phyloP scores from a whole-genome alignment of 192 early-diverging fungal genomes.

The Anaeromyces robustus region DNA sequence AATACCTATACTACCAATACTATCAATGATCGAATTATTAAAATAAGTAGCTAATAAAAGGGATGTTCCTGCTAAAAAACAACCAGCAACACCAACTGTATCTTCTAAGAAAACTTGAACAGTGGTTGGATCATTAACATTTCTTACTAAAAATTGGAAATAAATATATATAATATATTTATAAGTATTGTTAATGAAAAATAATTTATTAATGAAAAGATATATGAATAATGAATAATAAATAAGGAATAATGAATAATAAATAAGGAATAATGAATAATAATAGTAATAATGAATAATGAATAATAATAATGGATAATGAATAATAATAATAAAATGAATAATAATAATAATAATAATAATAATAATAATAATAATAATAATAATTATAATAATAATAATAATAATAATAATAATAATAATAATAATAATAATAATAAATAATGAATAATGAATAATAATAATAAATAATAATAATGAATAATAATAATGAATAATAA shows the following conservation, averaged over 20 bases:
- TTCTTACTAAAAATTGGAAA: slow-evolving; percentile 2
- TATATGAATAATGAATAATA: too few relatives aligned
- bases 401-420: too few relatives aligned
- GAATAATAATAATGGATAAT: too few relatives aligned
- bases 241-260: too few relatives aligned
- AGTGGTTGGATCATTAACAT: slow-evolving; percentile 34
- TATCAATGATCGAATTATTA: slow-evolving; percentile 22
- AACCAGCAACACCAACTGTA: slow-evolving; percentile 19
- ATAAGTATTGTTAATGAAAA: too few relatives aligned
- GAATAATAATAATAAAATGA: too few relatives aligned
- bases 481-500: slow-evolving; percentile 5
- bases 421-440: slow-evolving; percentile 11
- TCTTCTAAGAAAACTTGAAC: slow-evolving; percentile 45
- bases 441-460: not conserved
- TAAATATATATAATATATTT: not conserved
- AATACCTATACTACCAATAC: slow-evolving; percentile 28
- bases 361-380: too few relatives aligned
- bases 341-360: too few relatives aligned
- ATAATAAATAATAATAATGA: slow-evolving; percentile 5
- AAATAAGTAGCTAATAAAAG: slow-evolving; percentile 19
- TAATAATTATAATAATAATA: too few relatives aligned
- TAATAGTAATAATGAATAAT: too few relatives aligned
- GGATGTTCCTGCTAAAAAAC: slow-evolving; percentile 25
- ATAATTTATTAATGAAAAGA: too few relatives aligned
- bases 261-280: too few relatives aligned